Base-by-base conservation (phyloP, 805 yeast species). In the Wickerhamiella kazuoi region DNA sequence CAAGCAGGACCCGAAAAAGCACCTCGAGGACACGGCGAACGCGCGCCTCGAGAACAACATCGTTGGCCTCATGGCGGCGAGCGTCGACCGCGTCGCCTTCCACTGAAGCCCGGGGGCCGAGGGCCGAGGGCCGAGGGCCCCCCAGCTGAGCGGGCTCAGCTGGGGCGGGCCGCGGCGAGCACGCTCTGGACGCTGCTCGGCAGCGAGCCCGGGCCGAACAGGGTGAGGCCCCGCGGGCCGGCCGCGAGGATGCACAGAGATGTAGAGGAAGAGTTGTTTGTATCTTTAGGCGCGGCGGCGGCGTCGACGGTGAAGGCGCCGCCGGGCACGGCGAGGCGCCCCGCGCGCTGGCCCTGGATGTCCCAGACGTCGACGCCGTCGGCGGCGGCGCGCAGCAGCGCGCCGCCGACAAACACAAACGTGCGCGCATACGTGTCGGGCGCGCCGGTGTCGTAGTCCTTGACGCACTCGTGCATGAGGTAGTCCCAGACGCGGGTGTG, bases 1-100 rank as follows among this genome's bases (percentile, higher is more conserved):
- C 51, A 86, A 83, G 57, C 96, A 87, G 62, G 98, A 90, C 60
- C 99, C 99, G 32, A 90, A 93, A 74, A 90, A 87, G 65, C 99
- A 90, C 64, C 67, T 90, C 51, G 71, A 78, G 36, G 95, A 82
- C 46, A 80, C 93, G 0, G 93, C 94, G 9, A 93, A 82, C 48
- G 65, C 68, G 44, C 67, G 82, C 38, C 72, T 93, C 50, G 98
- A 90, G 60, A 90, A 82, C 39, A 93, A 90, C 56, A 76, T 90
- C 36, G 83, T 82, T 11, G 74, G 93, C 26, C 70, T 87, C 46
- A 66, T 86, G 54, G 81, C 94, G 14, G 81, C 95, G 37, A 80
- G 79, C 59, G 86, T 90, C 32, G 86, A 90, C 59, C 73, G 87
- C 35, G 76, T 82, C 42, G 94, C 95, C 21, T 83, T 90, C 49